These are phyloP conservation scores for Rhodotorula toruloides DNA, from an alignment of 768 basidiomycete species.

Conservation along the genomic window DNA sequence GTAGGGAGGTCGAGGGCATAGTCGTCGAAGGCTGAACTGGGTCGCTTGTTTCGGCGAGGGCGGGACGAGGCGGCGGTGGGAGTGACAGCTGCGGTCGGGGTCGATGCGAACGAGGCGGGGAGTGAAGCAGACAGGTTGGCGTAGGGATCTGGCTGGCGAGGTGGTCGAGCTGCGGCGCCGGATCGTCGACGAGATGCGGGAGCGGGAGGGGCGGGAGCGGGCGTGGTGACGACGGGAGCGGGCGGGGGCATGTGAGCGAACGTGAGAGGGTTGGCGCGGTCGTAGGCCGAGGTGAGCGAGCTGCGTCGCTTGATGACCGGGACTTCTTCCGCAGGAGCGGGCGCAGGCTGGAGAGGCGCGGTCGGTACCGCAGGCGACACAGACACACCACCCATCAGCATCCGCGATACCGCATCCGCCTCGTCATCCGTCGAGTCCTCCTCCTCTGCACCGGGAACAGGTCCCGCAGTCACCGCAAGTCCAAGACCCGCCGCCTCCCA, in stretches of 20 bases:
- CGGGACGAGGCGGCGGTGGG: neutral
- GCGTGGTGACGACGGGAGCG: too few species aligned
- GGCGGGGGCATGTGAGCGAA: neutral
- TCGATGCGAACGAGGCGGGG: neutral
- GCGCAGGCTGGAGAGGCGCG: neutral
- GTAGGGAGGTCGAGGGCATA: constrained; percentile 20
- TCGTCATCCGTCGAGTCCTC: neutral
- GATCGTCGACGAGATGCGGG: too few species aligned
- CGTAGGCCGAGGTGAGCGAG: constrained; percentile 1
- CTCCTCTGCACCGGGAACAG: too few species aligned
- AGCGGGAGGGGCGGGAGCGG: neutral
- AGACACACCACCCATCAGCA: neutral
- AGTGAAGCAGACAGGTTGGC: neutral
- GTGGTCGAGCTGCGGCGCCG: too few species aligned
- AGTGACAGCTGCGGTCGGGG: neutral
- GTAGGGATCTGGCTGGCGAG: neutral
- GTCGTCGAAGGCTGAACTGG: constrained; percentile 26
- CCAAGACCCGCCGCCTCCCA: too few species aligned
- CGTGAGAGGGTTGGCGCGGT: neutral
- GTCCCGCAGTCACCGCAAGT: too few species aligned
- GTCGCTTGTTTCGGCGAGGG: constrained; percentile 28
- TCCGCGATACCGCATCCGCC: neutral
- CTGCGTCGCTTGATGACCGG: neutral
- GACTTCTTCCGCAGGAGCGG: neutral
- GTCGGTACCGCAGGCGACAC: neutral